Evolutionary conservation across 75 land plant species (phyloP).

Genomic region (Pinus taeda): DNA sequence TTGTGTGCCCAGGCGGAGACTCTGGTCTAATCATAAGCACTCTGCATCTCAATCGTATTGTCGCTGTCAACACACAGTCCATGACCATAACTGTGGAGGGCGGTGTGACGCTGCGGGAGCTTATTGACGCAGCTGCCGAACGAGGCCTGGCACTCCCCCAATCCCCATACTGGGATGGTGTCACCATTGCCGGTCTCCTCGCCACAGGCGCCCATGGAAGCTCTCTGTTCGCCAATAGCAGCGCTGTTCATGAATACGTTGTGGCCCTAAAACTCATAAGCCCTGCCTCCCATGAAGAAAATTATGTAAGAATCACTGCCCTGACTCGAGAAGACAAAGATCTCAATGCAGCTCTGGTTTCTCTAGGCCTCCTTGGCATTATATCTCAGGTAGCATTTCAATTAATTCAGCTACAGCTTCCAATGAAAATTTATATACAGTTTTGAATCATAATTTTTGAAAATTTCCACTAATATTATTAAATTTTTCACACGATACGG

Average conservation of each 20-base stretch:
- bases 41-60: conserved; percentile 20
- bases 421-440: too few relatives aligned
- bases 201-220: conserved; percentile 82
- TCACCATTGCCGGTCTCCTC: conserved; percentile 59
- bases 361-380: conserved; percentile 74
- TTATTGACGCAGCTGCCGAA: conserved; percentile 46
- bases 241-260: conserved; percentile 64
- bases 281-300: conserved; percentile 36
- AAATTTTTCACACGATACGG: too few relatives aligned
- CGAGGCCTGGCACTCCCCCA: conserved; percentile 55
- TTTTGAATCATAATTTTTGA: too few relatives aligned
- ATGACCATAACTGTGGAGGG: conserved; percentile 50
- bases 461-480: too few relatives aligned
- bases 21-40: conserved; percentile 70
- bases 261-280: conserved; percentile 40
- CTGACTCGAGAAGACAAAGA: conserved; percentile 17
- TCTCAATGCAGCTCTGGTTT: conserved; percentile 57
- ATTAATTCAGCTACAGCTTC: neutral
- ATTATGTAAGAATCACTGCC: conserved; percentile 33
- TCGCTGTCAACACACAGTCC: conserved; percentile 23
- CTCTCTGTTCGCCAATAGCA: conserved; percentile 62
- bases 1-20: conserved; percentile 62
- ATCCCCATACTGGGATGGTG: conserved; percentile 76
- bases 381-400: conserved; percentile 45
- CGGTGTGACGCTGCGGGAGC: conserved; percentile 45